Percentiles rank a stretch among this genome's conserved stretches.
Evolutionary conservation across 2,329 filamentous ascomycete species (phyloP).

Genomic region (Neonectria punicea): DNA sequence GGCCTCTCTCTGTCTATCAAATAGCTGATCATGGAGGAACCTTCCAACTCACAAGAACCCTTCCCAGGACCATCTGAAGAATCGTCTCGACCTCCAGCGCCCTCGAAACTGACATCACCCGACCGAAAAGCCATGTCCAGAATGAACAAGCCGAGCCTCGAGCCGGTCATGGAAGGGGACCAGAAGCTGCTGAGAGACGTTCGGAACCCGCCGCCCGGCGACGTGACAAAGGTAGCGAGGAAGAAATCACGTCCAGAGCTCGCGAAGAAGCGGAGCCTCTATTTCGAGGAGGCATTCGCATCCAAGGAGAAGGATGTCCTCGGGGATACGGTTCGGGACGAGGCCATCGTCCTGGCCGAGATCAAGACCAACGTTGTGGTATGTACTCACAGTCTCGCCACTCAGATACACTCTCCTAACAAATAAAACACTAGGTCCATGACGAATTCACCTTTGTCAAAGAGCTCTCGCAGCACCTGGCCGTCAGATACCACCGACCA

Average conservation of each 20-base stretch:
- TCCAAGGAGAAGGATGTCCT: slow-evolving; percentile 39
- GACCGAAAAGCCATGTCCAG: slow-evolving; percentile 35
- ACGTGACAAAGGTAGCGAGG: slow-evolving; percentile 26
- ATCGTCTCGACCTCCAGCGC: not conserved
- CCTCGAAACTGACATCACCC: slow-evolving; percentile 18
- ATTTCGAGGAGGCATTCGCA: slow-evolving; percentile 59
- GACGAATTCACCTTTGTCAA: slow-evolving; percentile 81
- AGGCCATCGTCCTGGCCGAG: slow-evolving; percentile 69
- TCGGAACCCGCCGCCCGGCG: slow-evolving; percentile 25
- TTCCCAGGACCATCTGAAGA: slow-evolving; percentile 10
- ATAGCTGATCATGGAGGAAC: not conserved
- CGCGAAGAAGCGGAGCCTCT: slow-evolving; percentile 41
- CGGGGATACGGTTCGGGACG: slow-evolving; percentile 59
- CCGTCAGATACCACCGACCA: slow-evolving; percentile 79
- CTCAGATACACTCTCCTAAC: slow-evolving; percentile 7
- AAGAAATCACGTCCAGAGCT: slow-evolving; percentile 36
- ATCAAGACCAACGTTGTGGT: slow-evolving; percentile 49
- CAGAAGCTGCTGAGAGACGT: slow-evolving; percentile 32
- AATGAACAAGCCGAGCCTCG: slow-evolving; percentile 37
- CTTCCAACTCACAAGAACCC: not conserved
- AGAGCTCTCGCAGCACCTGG: slow-evolving; percentile 77
- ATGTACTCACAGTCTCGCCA: not conserved
- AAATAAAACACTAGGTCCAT: slow-evolving; percentile 63
- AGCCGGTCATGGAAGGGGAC: slow-evolving; percentile 46
- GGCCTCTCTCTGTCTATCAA: not conserved